Percentiles rank a stretch among this genome's conserved stretches.
Evolutionary conservation across 1,139 yeast genomes (phyloP).

Genomic region (Lodderomyces pseudojiufengensis): DNA sequence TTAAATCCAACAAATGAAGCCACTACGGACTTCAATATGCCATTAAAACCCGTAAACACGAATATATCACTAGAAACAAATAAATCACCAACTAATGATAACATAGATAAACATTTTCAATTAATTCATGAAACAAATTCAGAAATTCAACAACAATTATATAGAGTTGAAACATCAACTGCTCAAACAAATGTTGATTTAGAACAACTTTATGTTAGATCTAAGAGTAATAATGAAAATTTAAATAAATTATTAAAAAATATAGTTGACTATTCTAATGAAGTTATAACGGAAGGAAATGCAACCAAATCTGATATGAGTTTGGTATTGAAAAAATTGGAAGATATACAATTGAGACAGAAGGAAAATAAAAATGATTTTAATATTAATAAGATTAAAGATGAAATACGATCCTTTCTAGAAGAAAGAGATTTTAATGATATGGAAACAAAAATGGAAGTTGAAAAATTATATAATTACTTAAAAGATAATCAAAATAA

Average conservation of each 20-base stretch:
- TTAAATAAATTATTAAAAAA: conserved; percentile 34
- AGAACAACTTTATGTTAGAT: conserved; percentile 36
- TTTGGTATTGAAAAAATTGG: conserved; percentile 20
- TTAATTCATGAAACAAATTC: conserved; percentile 26
- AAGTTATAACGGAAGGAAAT: conserved; percentile 36
- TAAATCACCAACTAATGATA: conserved; percentile 5
- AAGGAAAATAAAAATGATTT: not conserved
- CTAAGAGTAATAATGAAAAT: conserved; percentile 40
- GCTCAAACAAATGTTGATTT: conserved; percentile 36
- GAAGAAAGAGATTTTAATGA: not conserved
- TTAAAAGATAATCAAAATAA: not conserved
- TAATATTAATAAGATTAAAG: not conserved
- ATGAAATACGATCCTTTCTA: not conserved
- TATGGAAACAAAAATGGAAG: not conserved
- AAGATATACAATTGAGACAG: conserved; percentile 6
- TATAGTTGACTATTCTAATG: conserved; percentile 32
- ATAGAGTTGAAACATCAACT: conserved; percentile 30
- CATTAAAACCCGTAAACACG: no score
- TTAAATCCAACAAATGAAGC: conserved; percentile 17
- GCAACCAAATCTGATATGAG: conserved; percentile 34
- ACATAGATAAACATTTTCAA: conserved; percentile 30
- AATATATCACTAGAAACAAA: no score
- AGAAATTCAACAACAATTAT: conserved; percentile 28
- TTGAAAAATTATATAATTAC: not conserved
- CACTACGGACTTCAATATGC: no score